Percentiles rank a stretch among this genome's conserved stretches.
These are phyloP conservation scores for Barbatosphaeria neglecta DNA, from an alignment of 495 filamentous ascomycete species.

Conservation along the genomic window DNA sequence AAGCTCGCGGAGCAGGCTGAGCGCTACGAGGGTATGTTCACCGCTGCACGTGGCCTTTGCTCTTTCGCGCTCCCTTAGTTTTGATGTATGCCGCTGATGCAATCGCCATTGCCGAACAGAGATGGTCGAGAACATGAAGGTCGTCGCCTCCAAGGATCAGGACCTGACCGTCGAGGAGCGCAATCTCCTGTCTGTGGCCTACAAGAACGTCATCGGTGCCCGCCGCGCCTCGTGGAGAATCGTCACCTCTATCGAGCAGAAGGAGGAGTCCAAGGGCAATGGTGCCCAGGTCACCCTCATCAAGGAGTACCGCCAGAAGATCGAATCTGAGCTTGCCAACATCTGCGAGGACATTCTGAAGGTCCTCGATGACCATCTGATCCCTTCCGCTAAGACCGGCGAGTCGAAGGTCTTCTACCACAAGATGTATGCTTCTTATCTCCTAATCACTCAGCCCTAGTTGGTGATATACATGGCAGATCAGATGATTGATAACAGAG, in stretches of 20 bases:
- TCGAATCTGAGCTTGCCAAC: conserved; percentile 95
- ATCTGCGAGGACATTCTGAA: conserved; percentile 99
- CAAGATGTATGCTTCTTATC: conserved; percentile 83
- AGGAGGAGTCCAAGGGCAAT: conserved; percentile 99
- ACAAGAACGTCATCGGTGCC: conserved; percentile 99
- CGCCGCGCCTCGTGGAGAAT: conserved; percentile 99
- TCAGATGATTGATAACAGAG: conserved; percentile 15
- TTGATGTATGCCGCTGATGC: conserved; percentile 17
- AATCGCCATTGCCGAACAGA: conserved; percentile 45
- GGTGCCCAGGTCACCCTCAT: conserved; percentile 83
- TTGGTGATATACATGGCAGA: not conserved
- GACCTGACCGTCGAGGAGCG: conserved; percentile 98
- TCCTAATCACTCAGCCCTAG: too few relatives aligned
- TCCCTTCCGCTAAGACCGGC: conserved; percentile 89
- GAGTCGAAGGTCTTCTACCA: conserved; percentile 99
- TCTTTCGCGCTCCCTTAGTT: too few relatives aligned
- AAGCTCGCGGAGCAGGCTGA: conserved; percentile 99
- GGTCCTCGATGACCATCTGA: conserved; percentile 91
- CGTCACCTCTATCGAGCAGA: conserved; percentile 99
- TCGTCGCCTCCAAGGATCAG: conserved; percentile 89
- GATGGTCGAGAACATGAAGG: conserved; percentile 99
- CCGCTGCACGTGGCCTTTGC: not conserved
- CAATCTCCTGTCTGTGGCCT: conserved; percentile 97
- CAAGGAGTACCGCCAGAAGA: conserved; percentile 99
- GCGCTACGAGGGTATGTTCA: conserved; percentile 90